These are phyloP conservation scores for Mycena polygramma DNA, from an alignment of 768 basidiomycete species.

Conservation along the genomic window DNA sequence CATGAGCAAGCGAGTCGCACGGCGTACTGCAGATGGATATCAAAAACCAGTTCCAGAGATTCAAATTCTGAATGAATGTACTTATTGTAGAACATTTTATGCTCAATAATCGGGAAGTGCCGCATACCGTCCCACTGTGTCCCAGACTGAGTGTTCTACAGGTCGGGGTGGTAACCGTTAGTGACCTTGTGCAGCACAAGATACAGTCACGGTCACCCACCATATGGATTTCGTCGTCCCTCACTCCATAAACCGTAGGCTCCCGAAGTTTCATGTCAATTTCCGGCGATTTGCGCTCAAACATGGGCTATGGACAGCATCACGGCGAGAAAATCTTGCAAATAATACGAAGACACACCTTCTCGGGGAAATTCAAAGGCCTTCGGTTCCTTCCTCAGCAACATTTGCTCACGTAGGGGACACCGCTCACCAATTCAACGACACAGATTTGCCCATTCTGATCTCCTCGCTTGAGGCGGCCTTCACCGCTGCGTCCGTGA, in stretches of 20 bases:
- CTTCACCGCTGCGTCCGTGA: conserved; percentile 75
- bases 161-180: neutral
- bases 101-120: conserved; percentile 66
- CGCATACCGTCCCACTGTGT: conserved; percentile 71
- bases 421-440: conserved; percentile 71
- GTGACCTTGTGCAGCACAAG: neutral
- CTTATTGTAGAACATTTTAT: conserved; percentile 76
- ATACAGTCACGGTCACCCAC: neutral
- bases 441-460: conserved; percentile 67
- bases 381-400: conserved; percentile 47
- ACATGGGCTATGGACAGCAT: conserved; percentile 62
- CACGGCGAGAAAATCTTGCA: neutral
- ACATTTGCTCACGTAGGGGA: neutral
- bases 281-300: conserved; percentile 66
- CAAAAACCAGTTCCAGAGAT: neutral
- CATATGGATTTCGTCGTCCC: conserved; percentile 35
- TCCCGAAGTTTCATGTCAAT: conserved; percentile 55
- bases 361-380: conserved; percentile 77
- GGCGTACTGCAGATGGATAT: conserved; percentile 53
- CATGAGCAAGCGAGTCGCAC: conserved; percentile 54
- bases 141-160: conserved; percentile 31
- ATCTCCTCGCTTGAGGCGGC: conserved; percentile 70
- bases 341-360: conserved; percentile 49
- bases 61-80: conserved; percentile 39
- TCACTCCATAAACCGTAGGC: conserved; percentile 8